Evolutionary conservation across 306 rosid species (phyloP), one percentile per base, ranked within the genome.

Genomic region (Ammopiptanthus mongolicus): DNA sequence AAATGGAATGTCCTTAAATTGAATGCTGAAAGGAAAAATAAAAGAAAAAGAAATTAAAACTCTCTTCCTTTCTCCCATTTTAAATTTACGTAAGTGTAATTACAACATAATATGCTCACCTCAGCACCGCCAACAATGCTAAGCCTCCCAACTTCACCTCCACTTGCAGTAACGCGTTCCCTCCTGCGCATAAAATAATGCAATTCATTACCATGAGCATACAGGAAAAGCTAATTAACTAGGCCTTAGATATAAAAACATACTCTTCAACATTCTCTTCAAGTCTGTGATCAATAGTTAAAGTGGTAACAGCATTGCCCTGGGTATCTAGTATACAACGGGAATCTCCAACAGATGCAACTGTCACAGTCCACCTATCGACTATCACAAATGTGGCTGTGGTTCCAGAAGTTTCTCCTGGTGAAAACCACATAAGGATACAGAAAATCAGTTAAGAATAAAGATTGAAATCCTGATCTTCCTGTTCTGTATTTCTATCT

Each of bases 341-440:
- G 23, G 98, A 91, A 66, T 95, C 98, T 71, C 98, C 98, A 69
- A 95, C 98, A 0, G 97, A 95, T 36, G 98, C 98, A 47, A 95
- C 98, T 3, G 98, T 95, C 78, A 95, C 96, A 6, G 98, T 95
- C 98, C 98, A 95, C 67, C 96, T 87, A 86, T 95, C 98, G 42
- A 95, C 89, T 75, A 95, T 88, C 48, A 95, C 97, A 83, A 91
- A 89, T 6, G 98, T 95, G 39, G 93, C 97, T 34, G 98, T 91
- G 41, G 98, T 95, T 80, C 98, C 98, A 53, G 98, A 95, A 46
- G 97, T 95, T 84, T 95, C 98, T 25, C 98, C 98, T 95, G 79
- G 2, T 85, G 62, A 82, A 62, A 41, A 33, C 63, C 46, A 41
- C 5, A 81, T 42, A 14, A 44, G 47, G 37, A 62, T 34, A 58